Base-by-base conservation (phyloP, 2,329 filamentous ascomycete species). In the Ophiocordyceps camponoti-saundersi region DNA sequence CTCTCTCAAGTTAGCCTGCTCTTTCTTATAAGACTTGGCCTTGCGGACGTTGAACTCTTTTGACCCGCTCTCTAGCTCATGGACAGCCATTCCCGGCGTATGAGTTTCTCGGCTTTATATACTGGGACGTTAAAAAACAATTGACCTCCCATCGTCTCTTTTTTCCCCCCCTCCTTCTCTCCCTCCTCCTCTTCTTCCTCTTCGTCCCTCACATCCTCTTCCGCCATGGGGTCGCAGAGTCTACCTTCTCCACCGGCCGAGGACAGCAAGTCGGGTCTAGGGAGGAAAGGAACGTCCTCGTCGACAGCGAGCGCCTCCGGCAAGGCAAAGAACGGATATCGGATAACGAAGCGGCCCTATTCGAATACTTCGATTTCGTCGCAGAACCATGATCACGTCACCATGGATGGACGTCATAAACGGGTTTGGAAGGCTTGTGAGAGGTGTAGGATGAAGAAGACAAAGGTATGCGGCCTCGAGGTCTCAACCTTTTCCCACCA, bases 391-490 rank as follows among this genome's bases (percentile, higher is more conserved):
- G 62, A 66, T 46, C 59, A 64, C 49, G 51, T 55, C 48, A 62
- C 62, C 40, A 64, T 71, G 52, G 75, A 79, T 52, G 71, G 69
- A 44, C 68, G 76, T 51, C 75, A 80, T 56, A 80, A 80, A 65
- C 66, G 77, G 53, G 76, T 80, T 47, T 80, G 76, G 76, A 80
- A 80, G 58, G 77, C 77, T 18, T 81, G 77, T 52, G 76, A 80
- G 61, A 66, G 77, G 53, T 81, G 77, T 65, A 66, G 77, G 52
- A 80, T 80, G 75, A 81, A 80, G 69, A 81, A 81, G 67, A 81
- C 77, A 47, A 80, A 80, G 75, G 76, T 77, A 62, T 45, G 50
- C n/a, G 8, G n/a, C 16, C 4, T 15, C 12, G 6, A 13, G 16
- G 13, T 16, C 12, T 16, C 13, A 16, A 2, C 13, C 13, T 36